phyloP scores from a whole-genome alignment of 805 yeast species.

The Kazachstania kunashirensis region DNA sequence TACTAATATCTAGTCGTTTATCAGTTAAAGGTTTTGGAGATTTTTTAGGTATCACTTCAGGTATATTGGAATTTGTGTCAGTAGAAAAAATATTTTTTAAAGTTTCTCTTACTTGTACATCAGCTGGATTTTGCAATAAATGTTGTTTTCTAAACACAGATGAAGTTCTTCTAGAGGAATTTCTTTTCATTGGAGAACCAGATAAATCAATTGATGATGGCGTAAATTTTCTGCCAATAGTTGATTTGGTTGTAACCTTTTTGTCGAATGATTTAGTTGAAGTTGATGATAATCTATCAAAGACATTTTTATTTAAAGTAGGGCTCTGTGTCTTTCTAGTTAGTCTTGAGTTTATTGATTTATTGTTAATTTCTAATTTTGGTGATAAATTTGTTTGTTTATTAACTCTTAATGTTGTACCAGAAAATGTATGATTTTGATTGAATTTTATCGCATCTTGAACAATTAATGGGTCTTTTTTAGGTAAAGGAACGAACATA shows the following conservation, averaged over 20 bases:
- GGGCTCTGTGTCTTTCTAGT: constrained; percentile 6
- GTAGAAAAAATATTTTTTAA: constrained; percentile 23
- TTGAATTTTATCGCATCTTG: constrained; percentile 4
- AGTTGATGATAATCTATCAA: constrained; percentile 23
- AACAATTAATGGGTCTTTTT: constrained; percentile 26
- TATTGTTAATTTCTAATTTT: neutral
- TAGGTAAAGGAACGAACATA: constrained; percentile 29
- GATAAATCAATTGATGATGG: constrained; percentile 20
- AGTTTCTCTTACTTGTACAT: constrained; percentile 22
- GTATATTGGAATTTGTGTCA: neutral
- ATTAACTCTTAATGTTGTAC: constrained; percentile 1
- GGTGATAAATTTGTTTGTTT: constrained; percentile 4
- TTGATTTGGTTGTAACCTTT: constrained; percentile 12
- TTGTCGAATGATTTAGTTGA: constrained; percentile 28
- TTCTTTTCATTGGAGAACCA: constrained; percentile 25
- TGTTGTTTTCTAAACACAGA: neutral
- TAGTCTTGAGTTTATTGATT: neutral
- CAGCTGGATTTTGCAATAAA: constrained; percentile 8
- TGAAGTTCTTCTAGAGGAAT: constrained; percentile 6
- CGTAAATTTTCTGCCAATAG: constrained; percentile 7
- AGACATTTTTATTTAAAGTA: constrained; percentile 14
- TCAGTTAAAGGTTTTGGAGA: neutral
- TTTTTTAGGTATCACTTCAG: no score
- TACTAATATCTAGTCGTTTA: neutral
- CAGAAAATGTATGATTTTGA: constrained; percentile 4